Conservation (phyloP, 768 basidiomycete genomes). For the Cystofilobasidium macerans region DNA sequence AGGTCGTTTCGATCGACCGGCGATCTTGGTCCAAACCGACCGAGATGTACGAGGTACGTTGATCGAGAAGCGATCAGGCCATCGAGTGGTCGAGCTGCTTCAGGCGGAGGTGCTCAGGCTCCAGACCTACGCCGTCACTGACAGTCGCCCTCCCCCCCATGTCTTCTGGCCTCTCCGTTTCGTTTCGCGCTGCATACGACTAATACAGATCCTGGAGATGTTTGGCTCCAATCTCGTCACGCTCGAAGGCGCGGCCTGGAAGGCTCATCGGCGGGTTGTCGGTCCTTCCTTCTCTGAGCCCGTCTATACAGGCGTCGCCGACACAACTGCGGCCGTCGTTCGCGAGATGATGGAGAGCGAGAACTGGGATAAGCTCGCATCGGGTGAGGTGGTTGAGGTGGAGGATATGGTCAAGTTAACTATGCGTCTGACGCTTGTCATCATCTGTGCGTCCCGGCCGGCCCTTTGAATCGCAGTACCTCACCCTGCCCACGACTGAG, state of each 20-base stretch:
- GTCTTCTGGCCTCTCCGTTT: not conserved
- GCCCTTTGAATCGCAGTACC: not conserved
- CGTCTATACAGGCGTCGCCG: conserved; percentile 8
- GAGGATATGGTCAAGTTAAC: conserved; percentile 2
- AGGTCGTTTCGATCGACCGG: conserved; percentile 2
- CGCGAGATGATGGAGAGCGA: conserved; percentile 12
- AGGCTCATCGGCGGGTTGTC: conserved; percentile 52
- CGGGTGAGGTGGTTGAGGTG: conserved; percentile 8
- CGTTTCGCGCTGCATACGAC: too few species aligned
- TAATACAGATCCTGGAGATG: conserved; percentile 41
- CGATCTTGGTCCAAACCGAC: conserved; percentile 8
- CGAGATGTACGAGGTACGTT: conserved; percentile 6
- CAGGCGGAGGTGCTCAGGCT: too few species aligned
- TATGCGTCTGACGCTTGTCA: conserved; percentile 12
- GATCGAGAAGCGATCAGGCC: too few species aligned
- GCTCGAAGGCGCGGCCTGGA: conserved; percentile 57
- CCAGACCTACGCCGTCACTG: not conserved
- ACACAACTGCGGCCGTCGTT: not conserved
- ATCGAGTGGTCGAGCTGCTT: too few species aligned
- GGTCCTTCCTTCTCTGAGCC: conserved; percentile 58
- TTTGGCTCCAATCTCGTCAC: conserved; percentile 57
- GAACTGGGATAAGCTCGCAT: not conserved
- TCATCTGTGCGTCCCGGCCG: conserved; percentile 1
- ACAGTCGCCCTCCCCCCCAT: not conserved
- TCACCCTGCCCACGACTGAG: not conserved